These are phyloP conservation scores for Colletotrichum neosansevieriae DNA, from an alignment of 2,329 filamentous ascomycete species.

Conservation along the genomic window DNA sequence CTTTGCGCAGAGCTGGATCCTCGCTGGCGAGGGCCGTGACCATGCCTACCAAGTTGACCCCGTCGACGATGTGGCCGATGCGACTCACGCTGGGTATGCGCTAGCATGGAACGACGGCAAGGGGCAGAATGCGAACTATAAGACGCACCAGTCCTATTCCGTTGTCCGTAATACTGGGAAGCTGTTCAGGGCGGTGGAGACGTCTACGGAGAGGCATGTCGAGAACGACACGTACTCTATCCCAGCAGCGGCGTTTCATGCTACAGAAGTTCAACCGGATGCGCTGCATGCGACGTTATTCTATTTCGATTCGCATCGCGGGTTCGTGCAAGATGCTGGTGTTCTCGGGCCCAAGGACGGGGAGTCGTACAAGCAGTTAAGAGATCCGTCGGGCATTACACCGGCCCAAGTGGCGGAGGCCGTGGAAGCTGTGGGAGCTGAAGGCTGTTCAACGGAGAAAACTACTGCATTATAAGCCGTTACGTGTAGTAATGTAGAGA, in stretches of 20 bases:
- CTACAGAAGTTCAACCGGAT: conserved; percentile 45
- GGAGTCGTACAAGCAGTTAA: conserved; percentile 40
- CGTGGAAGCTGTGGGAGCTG: too few species aligned
- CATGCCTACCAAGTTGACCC: conserved; percentile 45
- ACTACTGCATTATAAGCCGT: too few species aligned
- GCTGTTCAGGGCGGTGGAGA: conserved; percentile 40
- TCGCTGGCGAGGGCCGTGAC: conserved; percentile 50
- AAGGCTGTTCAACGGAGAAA: too few species aligned
- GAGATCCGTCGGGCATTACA: too few species aligned
- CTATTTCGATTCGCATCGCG: conserved; percentile 51
- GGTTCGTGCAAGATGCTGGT: conserved; percentile 47
- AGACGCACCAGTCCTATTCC: conserved; percentile 44
- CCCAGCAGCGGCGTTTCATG: conserved; percentile 48
- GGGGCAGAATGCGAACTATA: conserved; percentile 41
- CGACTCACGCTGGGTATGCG: conserved; percentile 48
- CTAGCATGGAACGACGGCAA: conserved; percentile 47
- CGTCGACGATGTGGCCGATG: conserved; percentile 31
- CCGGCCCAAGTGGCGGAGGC: too few species aligned
- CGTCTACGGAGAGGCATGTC: conserved; percentile 30
- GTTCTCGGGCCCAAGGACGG: conserved; percentile 49
- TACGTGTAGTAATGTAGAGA: too few species aligned
- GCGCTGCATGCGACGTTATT: conserved; percentile 51
- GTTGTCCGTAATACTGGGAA: conserved; percentile 44
- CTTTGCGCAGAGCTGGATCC: conserved; percentile 51
- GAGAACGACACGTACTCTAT: conserved; percentile 47